Base-by-base conservation (phyloP, 345 rosid genomes). In the Excoecaria agallocha region DNA sequence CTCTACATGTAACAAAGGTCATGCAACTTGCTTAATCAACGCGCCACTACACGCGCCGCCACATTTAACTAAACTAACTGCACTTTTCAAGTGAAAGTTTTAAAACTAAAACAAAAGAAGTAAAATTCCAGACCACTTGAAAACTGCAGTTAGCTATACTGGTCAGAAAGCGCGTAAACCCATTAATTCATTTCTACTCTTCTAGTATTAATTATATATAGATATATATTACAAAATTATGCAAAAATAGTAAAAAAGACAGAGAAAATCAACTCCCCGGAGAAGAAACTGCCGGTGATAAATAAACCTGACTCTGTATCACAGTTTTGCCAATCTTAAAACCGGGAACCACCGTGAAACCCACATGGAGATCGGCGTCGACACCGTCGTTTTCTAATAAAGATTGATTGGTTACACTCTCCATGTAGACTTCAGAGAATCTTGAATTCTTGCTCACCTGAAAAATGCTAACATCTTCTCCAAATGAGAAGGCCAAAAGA, bases 371-470 rank as follows among this genome's bases (percentile, higher is more conserved):
- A 62, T 84, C 90, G 25, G 54, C 66, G 41, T 59, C 80, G 6
- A 68, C 57, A 39, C 85, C 86, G 4, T 49, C 70, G 43, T 39
- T 81, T 8, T 83, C 88, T 6, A 74, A 68, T 0, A 76, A 16
- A 0, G 87, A 81, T 19, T 88, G 95, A 50, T 95, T 92, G 13
- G 84, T 84, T 19, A 88, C 91, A 45, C 88, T 79, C 80, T 95
- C 98, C 99, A 95, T 95, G 78, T 89, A 90, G 20, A 95, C 93
- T 59, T 91, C 97, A 9, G 98, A 93, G 83, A 95, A 91, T 77
- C 98, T 88, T 77, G 87, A 86, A 12, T 83, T 87, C 74, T 79
- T 84, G 66, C 71, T 77, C 16, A 90, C 84, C 79, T 91, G 98
- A 81, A 93, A 95, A 82, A 91, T 76, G 54, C 81, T 67, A 50